Evolutionary conservation across 495 filamentous ascomycete species (phyloP).

Genomic region (Xanthoparmelia taractica): DNA sequence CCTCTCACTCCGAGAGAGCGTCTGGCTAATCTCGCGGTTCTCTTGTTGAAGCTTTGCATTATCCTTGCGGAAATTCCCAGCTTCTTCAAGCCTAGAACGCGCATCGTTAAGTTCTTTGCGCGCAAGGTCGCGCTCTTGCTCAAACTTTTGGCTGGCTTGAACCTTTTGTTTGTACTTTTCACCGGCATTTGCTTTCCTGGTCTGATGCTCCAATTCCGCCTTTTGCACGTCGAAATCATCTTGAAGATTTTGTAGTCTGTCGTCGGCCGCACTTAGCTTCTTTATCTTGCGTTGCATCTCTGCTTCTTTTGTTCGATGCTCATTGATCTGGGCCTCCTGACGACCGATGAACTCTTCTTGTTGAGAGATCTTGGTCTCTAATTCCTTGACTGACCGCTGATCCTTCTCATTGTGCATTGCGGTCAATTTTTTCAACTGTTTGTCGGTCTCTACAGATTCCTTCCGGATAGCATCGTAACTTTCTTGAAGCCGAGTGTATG

Average conservation of each 20-base stretch:
- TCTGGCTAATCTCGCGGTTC: slow-evolving; percentile 51
- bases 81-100: slow-evolving; percentile 49
- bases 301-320: slow-evolving; percentile 31
- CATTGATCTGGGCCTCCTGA: slow-evolving; percentile 50
- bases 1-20: slow-evolving; percentile 53
- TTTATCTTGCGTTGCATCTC: slow-evolving; percentile 24
- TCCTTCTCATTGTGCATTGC: slow-evolving; percentile 26
- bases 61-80: slow-evolving; percentile 31
- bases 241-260: slow-evolving; percentile 49
- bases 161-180: slow-evolving; percentile 71
- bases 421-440: slow-evolving; percentile 39
- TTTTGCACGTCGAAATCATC: slow-evolving; percentile 65
- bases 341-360: slow-evolving; percentile 50
- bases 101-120: slow-evolving; percentile 53
- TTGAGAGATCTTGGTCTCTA: slow-evolving; percentile 41
- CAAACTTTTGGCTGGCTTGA: slow-evolving; percentile 59
- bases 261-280: slow-evolving; percentile 26
- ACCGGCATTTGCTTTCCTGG: slow-evolving; percentile 69
- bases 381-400: slow-evolving; percentile 29
- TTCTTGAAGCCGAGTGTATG: slow-evolving; percentile 50
- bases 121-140: slow-evolving; percentile 61
- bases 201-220: slow-evolving; percentile 62
- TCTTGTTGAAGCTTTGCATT: slow-evolving; percentile 37
- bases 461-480: slow-evolving; percentile 41
- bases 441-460: slow-evolving; percentile 41